Base-by-base conservation (phyloP, 371 early-diverging fungal species). In the Dipsacomyces acuminosporus region DNA sequence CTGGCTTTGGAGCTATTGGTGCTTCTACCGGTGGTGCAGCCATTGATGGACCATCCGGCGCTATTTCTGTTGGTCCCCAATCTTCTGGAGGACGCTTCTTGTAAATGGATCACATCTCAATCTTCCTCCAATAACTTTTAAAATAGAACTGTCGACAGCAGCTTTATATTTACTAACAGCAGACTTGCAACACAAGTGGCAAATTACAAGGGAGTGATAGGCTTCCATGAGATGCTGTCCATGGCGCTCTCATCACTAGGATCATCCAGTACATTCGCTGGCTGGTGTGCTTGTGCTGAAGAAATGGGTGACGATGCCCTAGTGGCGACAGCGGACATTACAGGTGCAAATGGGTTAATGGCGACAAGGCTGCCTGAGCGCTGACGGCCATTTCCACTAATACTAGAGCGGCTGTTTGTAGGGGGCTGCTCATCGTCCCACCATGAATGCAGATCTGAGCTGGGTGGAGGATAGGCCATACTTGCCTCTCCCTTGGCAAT, bases 31-130 rank as follows among this genome's bases (percentile, higher is more conserved):
- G 64, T 17, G 69, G 69, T 9, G 69, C 69, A 8, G 51, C 59
- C 2, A 63, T 69, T 36, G 41, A 58, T 17, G 69, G 69, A 20
- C 69, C 69, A 5, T 69, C 69, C 8, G 69, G 69, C 20, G 54
- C 69, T 11, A 69, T 69, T 36, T 43, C 54, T 15, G 69, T 69
- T 33, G 69, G 69, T 11, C 69, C 69, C 15, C 69, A 69, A 49
- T 69, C 63, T 63, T 58, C 69, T 58, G 69, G 69, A 59, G 69
- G 69, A 40, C 36, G 51, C 26, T 69, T 51, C 48, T 25, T 59
- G n/a, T 69, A 63, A 47, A 5, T 22, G n/a, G n/a, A n/a, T n/a
- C n/a, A n/a, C n/a, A n/a, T n/a, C n/a, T n/a, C n/a, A n/a, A n/a
- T n/a, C n/a, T n/a, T n/a, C n/a, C n/a, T n/a, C n/a, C n/a, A n/a